Evolutionary conservation across 2,329 filamentous ascomycete genomes (phyloP).

Genomic region (Epichloe sibirici): DNA sequence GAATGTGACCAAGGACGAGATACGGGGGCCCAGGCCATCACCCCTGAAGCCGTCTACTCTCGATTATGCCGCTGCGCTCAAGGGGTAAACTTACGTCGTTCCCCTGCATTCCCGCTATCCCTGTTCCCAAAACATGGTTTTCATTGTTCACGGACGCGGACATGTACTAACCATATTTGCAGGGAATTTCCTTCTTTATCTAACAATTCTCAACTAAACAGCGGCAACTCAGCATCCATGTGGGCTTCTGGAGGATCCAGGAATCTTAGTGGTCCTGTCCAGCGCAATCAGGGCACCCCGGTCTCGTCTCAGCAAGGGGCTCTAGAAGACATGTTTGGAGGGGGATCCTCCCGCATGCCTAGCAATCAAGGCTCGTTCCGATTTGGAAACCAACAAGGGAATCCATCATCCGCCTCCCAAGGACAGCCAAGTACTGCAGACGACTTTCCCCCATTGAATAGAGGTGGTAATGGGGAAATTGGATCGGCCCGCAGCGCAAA

Average conservation of each 20-base stretch:
- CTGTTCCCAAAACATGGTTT: neutral
- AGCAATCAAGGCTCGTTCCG: constrained; percentile 37
- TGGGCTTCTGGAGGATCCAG: constrained; percentile 41
- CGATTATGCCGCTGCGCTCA: constrained; percentile 20
- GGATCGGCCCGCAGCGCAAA: constrained; percentile 40
- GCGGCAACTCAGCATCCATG: constrained; percentile 36
- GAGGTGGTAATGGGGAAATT: constrained; percentile 44
- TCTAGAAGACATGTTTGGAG: constrained; percentile 34
- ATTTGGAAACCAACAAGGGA: constrained; percentile 40
- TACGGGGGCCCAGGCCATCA: constrained; percentile 7
- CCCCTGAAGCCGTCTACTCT: constrained; percentile 3
- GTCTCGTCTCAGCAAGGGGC: constrained; percentile 37
- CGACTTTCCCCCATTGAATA: constrained; percentile 50
- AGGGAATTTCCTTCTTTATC: constrained; percentile 57
- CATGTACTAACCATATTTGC: neutral
- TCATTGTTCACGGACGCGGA: neutral
- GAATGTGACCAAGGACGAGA: constrained; percentile 7
- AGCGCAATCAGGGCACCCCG: constrained; percentile 39
- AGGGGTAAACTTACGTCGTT: constrained; percentile 14
- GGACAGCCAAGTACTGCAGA: constrained; percentile 38
- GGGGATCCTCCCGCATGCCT: constrained; percentile 27
- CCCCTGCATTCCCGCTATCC: neutral
- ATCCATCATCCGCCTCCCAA: constrained; percentile 30
- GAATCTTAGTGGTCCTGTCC: constrained; percentile 35
- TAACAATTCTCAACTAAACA: constrained; percentile 44